Percentiles rank a stretch among this genome's conserved stretches.
phyloP scores from a whole-genome alignment of 495 filamentous ascomycete species.

The Penicillium soppii region DNA sequence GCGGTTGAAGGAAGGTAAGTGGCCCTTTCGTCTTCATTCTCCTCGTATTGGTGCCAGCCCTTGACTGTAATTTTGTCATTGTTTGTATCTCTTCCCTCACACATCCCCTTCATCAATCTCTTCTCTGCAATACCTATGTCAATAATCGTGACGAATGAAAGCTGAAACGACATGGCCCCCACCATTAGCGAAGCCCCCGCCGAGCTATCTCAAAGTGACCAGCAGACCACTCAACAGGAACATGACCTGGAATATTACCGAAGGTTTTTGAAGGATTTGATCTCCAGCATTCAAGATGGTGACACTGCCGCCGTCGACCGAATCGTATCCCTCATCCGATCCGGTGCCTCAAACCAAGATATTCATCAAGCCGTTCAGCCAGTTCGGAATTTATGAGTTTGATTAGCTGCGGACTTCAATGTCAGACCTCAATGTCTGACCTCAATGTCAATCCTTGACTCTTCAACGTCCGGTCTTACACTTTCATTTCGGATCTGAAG shows the following conservation, averaged over 20 bases:
- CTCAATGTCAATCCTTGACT: no score
- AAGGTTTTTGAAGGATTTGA: slow-evolving; percentile 28
- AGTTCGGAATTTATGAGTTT: not conserved
- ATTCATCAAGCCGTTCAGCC: slow-evolving; percentile 27
- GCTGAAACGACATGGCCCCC: not conserved
- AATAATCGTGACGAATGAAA: not conserved
- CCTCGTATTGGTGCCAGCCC: no score
- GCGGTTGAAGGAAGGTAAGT: no score
- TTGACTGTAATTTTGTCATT: not conserved
- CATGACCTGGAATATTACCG: slow-evolving; percentile 26
- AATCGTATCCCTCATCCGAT: slow-evolving; percentile 33
- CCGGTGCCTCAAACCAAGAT: slow-evolving; percentile 31
- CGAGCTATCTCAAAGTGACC: not conserved
- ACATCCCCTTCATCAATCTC: not conserved
- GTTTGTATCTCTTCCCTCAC: not conserved
- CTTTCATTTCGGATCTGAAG: no score
- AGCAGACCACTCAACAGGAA: not conserved
- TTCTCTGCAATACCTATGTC: not conserved
- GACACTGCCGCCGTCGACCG: slow-evolving; percentile 22
- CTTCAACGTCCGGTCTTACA: no score
- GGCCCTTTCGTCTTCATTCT: no score
- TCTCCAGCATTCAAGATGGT: slow-evolving; percentile 27
- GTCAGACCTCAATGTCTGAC: no score
- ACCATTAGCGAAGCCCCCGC: not conserved
- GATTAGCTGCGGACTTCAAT: no score